Evolutionary conservation across 2,329 filamentous ascomycete genomes (phyloP), one percentile per base, ranked within the genome.

Genomic region (Alternaria longipes): DNA sequence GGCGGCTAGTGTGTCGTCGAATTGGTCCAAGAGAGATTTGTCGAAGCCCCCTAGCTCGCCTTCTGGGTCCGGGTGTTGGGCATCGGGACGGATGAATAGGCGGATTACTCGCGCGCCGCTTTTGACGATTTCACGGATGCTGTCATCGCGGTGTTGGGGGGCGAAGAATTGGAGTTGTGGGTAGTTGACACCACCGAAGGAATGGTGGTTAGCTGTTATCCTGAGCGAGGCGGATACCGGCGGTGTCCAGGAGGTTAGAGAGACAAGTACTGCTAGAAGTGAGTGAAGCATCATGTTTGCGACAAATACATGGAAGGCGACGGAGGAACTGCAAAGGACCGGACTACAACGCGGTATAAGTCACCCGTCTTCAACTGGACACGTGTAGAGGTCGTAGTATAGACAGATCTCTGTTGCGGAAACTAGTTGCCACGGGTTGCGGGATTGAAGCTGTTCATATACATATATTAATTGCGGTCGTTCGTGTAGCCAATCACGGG

Each of bases 181-280:
- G 58, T 71, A 74, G 53, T 78, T 78, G 34, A 78, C 74, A 18
- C 76, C 76, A 22, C 71, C 75, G 54, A 76, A 78, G 4, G 75
- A 74, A 58, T 75, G 72, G 34, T 74, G 61, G 44, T 74, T 55
- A 16, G 71, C 68, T 32, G 69, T 74, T 32, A 78, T 75, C 36
- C 70, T 69, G 42, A 76, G 54, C 46, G 68, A 58, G n/a, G 70
- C 67, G 9, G 61, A 45, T 1, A 62, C 67, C 28, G 60, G 60
- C 14, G 54, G 36, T 6, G 65, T 51, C 44, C 69, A 64, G 16
- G 64, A 54, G 12, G 55, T 56, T 3, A 74, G 49, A 12, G 66
- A 65, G 2, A 72, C 28, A 24, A 73, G 14, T 1, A 66, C 59
- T n/a, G 65, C 58, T 11, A 75, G 34, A 40, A 70, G 4, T 5